Base-by-base conservation (phyloP, 2,329 filamentous ascomycete genomes). In the Penicillium sp. region DNA sequence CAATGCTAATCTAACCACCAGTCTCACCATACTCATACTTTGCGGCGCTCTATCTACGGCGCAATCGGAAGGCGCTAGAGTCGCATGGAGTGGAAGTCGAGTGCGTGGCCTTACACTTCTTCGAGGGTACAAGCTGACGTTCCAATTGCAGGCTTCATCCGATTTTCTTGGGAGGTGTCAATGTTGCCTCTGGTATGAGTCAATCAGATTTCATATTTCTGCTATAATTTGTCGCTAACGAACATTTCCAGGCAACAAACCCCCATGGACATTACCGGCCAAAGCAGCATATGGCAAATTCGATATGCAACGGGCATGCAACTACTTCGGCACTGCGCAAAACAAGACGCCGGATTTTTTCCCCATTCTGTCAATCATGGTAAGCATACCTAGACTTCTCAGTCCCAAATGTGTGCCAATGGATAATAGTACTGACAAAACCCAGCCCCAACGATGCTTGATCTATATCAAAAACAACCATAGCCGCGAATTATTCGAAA, bases 141-240 rank as follows among this genome's bases (percentile, higher is more conserved):
- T 9, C n/a, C 24, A 45, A 14, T 7, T 7, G n/a, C 19, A 90
- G 88, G 50, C 84, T 90, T 64, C 81, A 89, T 61, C 90, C 90
- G 14, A 80, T 92, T 51, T 87, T 93, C 68, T 79, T 93, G 14
- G 86, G 85, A 26, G 88, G 82, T 46, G 84, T 90, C 68, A 89
- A 87, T 68, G 77, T 79, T 35, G 80, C 77, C 21, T 82, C 82
- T 45, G 84, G 84, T 86, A 73, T 55, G 71, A 59, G 19, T 33
- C 31, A 33, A 19, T 37, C 16, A 16, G 4, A 27, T 2, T n/a
- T 31, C n/a, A 47, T 10, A 26, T 52, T n/a, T 22, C 24, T 11
- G 2, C 13, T 43, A 19, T 31, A 22, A 7, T n/a, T 10, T n/a
- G 16, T 9, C 26, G 10, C 43, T 53, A n/a, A 43, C 16, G 16